phyloP scores from a whole-genome alignment of 225 moss, liverwort and hornwort species.

The Polytrichum commune region DNA sequence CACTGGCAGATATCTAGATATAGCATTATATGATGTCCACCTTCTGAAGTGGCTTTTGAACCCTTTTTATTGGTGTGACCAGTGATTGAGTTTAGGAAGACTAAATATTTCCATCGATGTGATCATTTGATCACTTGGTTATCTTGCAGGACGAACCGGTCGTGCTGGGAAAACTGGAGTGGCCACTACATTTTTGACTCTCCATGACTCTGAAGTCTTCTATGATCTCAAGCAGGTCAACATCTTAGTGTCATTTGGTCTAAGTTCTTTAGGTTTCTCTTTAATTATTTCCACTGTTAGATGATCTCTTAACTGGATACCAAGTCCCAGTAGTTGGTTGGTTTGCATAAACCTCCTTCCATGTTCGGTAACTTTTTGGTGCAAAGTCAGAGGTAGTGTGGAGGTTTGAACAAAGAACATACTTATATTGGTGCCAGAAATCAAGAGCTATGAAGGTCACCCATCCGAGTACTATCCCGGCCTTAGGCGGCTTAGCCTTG shows the following conservation, averaged over 20 bases:
- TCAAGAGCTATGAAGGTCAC: no score
- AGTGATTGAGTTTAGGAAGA: not conserved
- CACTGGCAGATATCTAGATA: no score
- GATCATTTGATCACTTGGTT: conserved; percentile 9
- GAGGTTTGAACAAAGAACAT: no score
- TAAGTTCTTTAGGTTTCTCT: not conserved
- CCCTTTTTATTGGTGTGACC: not conserved
- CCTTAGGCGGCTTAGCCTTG: no score
- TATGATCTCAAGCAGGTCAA: conserved; percentile 92
- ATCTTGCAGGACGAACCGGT: conserved; percentile 80
- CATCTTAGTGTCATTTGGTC: not conserved
- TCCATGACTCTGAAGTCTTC: conserved; percentile 86
- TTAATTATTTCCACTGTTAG: not conserved
- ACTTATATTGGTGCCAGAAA: no score
- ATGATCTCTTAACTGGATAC: not conserved
- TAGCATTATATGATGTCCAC: not conserved
- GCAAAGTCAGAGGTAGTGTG: no score
- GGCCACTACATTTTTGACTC: conserved; percentile 92
- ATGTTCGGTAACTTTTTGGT: no score
- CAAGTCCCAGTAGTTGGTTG: not conserved
- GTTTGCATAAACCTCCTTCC: no score
- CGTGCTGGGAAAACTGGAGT: conserved; percentile 99
- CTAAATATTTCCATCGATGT: not conserved
- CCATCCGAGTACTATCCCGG: no score
- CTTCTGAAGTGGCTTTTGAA: not conserved